A percentile compares a stretch with the other conserved stretches of the same genome.
Conservation (phyloP, 1,139 yeast species). For the Yamadazyma sp. region DNA sequence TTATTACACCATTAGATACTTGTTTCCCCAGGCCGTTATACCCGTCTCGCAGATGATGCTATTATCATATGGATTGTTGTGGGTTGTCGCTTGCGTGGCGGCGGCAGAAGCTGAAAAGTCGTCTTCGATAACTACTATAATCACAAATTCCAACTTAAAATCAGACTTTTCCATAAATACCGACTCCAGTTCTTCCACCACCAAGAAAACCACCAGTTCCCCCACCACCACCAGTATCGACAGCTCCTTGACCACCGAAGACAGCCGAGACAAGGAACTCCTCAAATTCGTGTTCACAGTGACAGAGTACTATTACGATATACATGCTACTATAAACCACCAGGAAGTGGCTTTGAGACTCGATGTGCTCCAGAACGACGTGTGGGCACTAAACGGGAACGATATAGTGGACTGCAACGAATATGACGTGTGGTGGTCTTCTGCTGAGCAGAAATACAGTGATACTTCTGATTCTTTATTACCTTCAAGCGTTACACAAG, state of each 20-base stretch:
- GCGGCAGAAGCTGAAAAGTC: neutral
- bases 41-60: too few species aligned
- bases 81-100: neutral
- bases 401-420: slow-evolving; percentile 24
- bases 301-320: slow-evolving; percentile 18
- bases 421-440: slow-evolving; percentile 21
- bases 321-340: slow-evolving; percentile 11
- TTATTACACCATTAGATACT: too few species aligned
- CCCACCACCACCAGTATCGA: slow-evolving; percentile 11
- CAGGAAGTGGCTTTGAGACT: slow-evolving; percentile 24
- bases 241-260: slow-evolving; percentile 18
- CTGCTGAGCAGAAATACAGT: slow-evolving; percentile 15
- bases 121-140: slow-evolving; percentile 11
- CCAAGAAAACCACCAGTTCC: slow-evolving; percentile 2
- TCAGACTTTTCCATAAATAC: slow-evolving; percentile 16
- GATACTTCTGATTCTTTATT: slow-evolving; percentile 4
- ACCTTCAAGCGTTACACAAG: slow-evolving; percentile 21
- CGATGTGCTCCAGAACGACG: slow-evolving; percentile 36
- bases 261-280: slow-evolving; percentile 15
- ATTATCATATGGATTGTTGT: neutral
- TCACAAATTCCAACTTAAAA: slow-evolving; percentile 15
- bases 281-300: slow-evolving; percentile 23
- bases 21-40: too few species aligned
- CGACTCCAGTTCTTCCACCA: slow-evolving; percentile 7
- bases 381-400: slow-evolving; percentile 36